These are phyloP conservation scores for Nothophytophthora sp. DNA, from an alignment of 352 stramenopile species.

Conservation along the genomic window DNA sequence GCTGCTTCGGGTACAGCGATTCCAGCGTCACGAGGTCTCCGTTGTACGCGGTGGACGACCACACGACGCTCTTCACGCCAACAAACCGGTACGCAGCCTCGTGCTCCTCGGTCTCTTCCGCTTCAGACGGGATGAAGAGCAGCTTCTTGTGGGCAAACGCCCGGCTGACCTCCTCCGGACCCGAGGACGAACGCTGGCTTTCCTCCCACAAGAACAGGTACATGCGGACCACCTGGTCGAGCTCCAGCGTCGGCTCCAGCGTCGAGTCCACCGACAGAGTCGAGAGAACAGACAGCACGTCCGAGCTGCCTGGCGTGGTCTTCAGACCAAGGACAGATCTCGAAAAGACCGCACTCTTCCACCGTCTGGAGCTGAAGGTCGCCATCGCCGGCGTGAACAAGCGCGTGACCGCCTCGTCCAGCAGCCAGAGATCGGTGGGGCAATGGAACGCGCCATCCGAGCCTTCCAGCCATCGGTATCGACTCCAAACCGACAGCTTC, in stretches of 20 bases:
- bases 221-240: slow-evolving; percentile 26
- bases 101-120: background rate
- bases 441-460: slow-evolving; percentile 38
- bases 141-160: slow-evolving; percentile 29
- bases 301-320: slow-evolving; percentile 26
- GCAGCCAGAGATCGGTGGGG: slow-evolving; percentile 48
- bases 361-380: slow-evolving; percentile 37
- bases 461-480: slow-evolving; percentile 40
- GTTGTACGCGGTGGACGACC: slow-evolving; percentile 37
- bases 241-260: slow-evolving; percentile 9
- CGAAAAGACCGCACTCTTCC: slow-evolving; percentile 38
- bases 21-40: slow-evolving; percentile 41
- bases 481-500: slow-evolving; percentile 22
- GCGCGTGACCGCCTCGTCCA: slow-evolving; percentile 24
- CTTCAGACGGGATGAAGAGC: slow-evolving; percentile 21
- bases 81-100: slow-evolving; percentile 17
- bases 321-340: slow-evolving; percentile 49
- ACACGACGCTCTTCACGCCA: slow-evolving; percentile 36
- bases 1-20: slow-evolving; percentile 45
- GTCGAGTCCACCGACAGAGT: slow-evolving; percentile 23
- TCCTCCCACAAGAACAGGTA: slow-evolving; percentile 51
- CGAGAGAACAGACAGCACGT: slow-evolving; percentile 47
- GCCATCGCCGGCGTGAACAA: slow-evolving; percentile 53
- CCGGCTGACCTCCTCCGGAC: slow-evolving; percentile 17
- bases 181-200: slow-evolving; percentile 21